Base-by-base conservation (phyloP, 805 yeast genomes). In the Candida schatavii region DNA sequence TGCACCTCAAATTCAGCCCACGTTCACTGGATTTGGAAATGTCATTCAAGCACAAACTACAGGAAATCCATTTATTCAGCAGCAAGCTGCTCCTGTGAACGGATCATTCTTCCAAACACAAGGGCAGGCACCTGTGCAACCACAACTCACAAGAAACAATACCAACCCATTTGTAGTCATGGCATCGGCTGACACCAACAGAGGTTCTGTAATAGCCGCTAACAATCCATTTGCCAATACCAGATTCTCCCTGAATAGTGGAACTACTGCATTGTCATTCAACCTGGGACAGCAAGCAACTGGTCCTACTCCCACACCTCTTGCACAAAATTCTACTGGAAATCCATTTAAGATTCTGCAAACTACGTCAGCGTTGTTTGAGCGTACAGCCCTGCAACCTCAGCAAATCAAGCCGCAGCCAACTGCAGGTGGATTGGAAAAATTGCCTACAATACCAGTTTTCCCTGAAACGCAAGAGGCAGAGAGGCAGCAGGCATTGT, bases 381-480 rank as follows among this genome's bases (percentile, higher is more conserved):
- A 57, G 39, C 36, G 46, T 13, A 64, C 50, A 18, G 19, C 44
- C 32, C 54, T 50, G 21, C 42, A 40, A 22, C 61, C 48, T 42
- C 54, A 58, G 47, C 46, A 61, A 38, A 42, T 75, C 49, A 62
- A 68, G 51, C 64, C 71, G 13, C 84, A 78, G 52, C 74, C 79
- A 2, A 83, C 88, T 2, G 85, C 88, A 26, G 91, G 90, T 3
- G 91, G 90, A 0, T 70, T 81, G 45, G 90, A 85, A 54, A 66
- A 67, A 39, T 58, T 83, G 34, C 83, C 83, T 7, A 83, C 89
- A 0, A 64, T 76, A 3, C 77, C 88, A 2, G 85, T 82, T 6
- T 85, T 83, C 51, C 88, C 87, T 0, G 80, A 81, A 50, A 80
- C 86, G 6, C 78, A 76, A 50, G 65, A 63, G 40, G 71, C 65